A percentile compares a stretch with the other conserved stretches of the same genome.
Conservation (phyloP, 78 protist genomes). For the Dictyostelium intermedium region DNA sequence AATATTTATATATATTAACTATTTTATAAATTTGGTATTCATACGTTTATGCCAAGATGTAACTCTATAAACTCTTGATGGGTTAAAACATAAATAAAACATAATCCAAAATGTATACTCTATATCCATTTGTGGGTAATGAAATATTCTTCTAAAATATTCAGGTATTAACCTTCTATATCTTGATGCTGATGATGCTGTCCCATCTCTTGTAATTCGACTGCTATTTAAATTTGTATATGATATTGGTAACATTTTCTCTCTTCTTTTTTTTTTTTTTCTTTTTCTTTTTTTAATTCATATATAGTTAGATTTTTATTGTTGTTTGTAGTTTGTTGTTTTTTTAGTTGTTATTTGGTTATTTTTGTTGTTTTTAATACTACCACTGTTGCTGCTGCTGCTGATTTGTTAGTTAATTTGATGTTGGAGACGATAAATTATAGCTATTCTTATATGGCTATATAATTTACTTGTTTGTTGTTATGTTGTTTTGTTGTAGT, state of each 20-base stretch:
- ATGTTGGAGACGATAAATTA: neutral
- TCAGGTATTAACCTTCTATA: constrained; percentile 67
- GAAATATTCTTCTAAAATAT: constrained; percentile 78
- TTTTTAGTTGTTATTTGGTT: neutral
- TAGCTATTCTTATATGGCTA: neutral
- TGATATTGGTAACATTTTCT: constrained; percentile 34
- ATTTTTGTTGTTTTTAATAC: neutral
- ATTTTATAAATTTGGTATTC: neutral
- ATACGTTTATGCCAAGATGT: constrained; percentile 88
- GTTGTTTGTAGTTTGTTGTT: neutral
- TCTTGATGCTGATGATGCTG: constrained; percentile 3
- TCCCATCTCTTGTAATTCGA: neutral
- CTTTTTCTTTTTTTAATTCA: no score
- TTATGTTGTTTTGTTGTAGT: neutral
- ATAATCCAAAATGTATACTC: constrained; percentile 91
- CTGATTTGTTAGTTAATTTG: neutral
- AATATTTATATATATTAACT: no score
- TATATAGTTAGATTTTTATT: neutral
- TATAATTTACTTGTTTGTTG: neutral
- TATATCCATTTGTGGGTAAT: constrained; percentile 90
- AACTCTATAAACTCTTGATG: constrained; percentile 82
- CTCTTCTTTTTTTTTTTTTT: neutral
- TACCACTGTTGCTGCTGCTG: neutral
- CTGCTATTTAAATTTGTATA: constrained; percentile 6
- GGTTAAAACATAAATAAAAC: constrained; percentile 84